Evolutionary conservation across 73 alveolate genomes (phyloP), one percentile per base, ranked within the genome.

Genomic region (Paramecium sexaurelia): DNA sequence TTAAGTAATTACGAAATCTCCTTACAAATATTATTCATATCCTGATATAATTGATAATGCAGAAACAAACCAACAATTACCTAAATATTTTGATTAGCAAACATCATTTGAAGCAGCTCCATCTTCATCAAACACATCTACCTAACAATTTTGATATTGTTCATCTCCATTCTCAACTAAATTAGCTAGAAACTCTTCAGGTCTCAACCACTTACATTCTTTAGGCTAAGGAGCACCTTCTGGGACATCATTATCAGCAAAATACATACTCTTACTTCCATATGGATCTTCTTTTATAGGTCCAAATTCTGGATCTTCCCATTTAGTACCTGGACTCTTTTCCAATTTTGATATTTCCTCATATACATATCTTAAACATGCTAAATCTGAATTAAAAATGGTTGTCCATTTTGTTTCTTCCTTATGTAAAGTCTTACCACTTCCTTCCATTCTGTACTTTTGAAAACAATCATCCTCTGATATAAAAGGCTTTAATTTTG

Each of bases 21-120:
- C 99, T 71, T 98, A 75, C 32, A 96, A 85, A 85, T 96, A 94
- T 47, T 97, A 98, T 91, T 98, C 99, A 92, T 97, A 92, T 1
- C 99, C 96, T 0, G 99, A 99, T 17, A 99, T 92, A 56, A 98
- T 99, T 22, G 99, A 94, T 66, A 99, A 95, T 41, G 99, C 99
- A 7, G 99, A 96, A 37, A 99, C 97, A 92, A 99, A 97, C 99
- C 99, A 99, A 91, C 99, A 99, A 92, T 98, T 99, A 17, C 99
- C 99, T 55, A 98, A 86, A 73, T 99, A 94, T 40, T 99, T 99
- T 5, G 91, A 68, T 96, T 98, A 97, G 15, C 88, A 93, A 1
- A 96, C 99, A 92, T 96, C 99, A 95, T 96, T 97, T 24, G 98
- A 92, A 57, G 97, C 96, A 13, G 97, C 97, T 66, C 99, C 99